A percentile compares a stretch with the other conserved stretches of the same genome.
Conservation (phyloP, 495 filamentous ascomycete genomes). For the Letharia lupina region DNA sequence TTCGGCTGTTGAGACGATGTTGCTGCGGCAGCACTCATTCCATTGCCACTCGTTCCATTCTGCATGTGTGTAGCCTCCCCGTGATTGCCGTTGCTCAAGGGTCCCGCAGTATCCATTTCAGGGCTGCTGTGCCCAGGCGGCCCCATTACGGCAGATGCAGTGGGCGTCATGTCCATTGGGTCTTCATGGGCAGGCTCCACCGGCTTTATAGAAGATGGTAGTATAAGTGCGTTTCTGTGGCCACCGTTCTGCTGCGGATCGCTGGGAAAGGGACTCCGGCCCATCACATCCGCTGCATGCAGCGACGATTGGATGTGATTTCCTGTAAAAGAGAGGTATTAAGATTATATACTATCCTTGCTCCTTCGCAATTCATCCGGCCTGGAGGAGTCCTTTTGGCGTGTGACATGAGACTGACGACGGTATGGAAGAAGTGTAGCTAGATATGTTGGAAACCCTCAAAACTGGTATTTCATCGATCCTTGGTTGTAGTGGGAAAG, state of each 20-base stretch:
- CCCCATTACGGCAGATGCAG: constrained; percentile 34
- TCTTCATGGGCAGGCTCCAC: constrained; percentile 33
- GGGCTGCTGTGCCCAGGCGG: constrained; percentile 39
- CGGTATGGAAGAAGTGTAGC: not conserved
- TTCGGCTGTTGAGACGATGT: constrained; percentile 92
- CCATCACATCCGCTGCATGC: constrained; percentile 12
- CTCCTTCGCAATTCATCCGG: not conserved
- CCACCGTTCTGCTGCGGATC: constrained; percentile 19
- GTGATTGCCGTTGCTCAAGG: constrained; percentile 26
- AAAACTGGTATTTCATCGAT: not conserved
- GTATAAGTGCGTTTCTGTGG: constrained; percentile 34
- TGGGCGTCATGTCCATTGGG: constrained; percentile 45
- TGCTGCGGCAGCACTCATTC: constrained; percentile 51
- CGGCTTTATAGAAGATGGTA: constrained; percentile 35
- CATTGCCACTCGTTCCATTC: constrained; percentile 39
- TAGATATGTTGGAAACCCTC: not conserved
- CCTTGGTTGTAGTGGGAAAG: not conserved
- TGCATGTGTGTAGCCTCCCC: constrained; percentile 21
- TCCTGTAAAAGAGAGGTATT: not conserved
- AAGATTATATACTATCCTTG: not conserved
- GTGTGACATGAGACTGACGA: not conserved
- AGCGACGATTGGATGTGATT: not conserved
- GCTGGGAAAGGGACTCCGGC: constrained; percentile 22
- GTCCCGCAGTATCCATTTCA: constrained; percentile 37
- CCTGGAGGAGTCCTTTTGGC: not conserved